These are phyloP conservation scores for Trichoderma gamsii DNA, from an alignment of 495 filamentous ascomycete species.

Conservation along the genomic window DNA sequence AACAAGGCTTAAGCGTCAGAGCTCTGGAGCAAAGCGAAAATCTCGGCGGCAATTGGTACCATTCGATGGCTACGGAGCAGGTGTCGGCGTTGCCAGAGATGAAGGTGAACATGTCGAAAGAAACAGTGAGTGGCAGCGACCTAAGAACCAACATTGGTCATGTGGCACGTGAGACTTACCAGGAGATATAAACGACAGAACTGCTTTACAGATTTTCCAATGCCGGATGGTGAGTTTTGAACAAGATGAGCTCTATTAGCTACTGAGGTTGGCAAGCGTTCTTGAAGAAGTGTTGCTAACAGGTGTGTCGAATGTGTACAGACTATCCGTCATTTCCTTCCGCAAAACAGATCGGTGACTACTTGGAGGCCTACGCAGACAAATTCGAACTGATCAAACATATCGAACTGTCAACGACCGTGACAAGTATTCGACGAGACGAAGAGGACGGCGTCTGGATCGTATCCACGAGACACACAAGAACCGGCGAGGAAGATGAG, in stretches of 20 bases:
- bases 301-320: not conserved
- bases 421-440: conserved; percentile 12
- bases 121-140: not conserved
- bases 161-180: conserved; percentile 4
- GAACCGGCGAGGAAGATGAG: conserved; percentile 8
- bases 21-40: conserved; percentile 7
- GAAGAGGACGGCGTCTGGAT: conserved; percentile 14
- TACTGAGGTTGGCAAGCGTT: not conserved
- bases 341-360: conserved; percentile 13
- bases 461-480: conserved; percentile 12
- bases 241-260: not conserved
- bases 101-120: conserved; percentile 3
- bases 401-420: conserved; percentile 10
- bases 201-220: conserved; percentile 6
- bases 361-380: conserved; percentile 14
- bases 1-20: conserved; percentile 1
- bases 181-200: not conserved
- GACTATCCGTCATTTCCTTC: conserved; percentile 9
- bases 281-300: not conserved
- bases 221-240: conserved; percentile 1
- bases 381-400: conserved; percentile 14
- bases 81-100: not conserved
- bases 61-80: not conserved
- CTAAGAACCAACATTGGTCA: not conserved
- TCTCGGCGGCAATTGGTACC: conserved; percentile 9